Evolutionary conservation across 1,284 basidiomycete genomes (phyloP), one percentile per base, ranked within the genome.

Genomic region (Cutaneotrichosporon sp.): DNA sequence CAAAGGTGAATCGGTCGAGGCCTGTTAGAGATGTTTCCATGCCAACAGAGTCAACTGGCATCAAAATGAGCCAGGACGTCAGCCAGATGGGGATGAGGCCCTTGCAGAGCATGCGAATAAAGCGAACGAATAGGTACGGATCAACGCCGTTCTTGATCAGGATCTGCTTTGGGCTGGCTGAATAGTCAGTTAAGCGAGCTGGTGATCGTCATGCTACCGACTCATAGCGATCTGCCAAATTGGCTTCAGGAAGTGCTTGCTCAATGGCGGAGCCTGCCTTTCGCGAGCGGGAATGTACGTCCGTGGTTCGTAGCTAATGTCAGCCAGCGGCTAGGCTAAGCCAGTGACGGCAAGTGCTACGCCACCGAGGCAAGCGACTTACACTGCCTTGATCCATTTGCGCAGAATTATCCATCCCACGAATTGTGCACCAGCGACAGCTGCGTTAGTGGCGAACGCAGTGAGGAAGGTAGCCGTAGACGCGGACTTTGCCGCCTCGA

Each of bases 111-210:
- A 85, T 78, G 58, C 81, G 80, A 37, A 88, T 73, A 69, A 84
- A 89, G 16, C 78, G 76, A 49, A 82, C 72, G 64, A 87, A 87
- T 78, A 87, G 82, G 73, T 82, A 89, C 58, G 86, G 84, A 67
- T 89, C 87, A 32, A 75, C 70, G 1, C 74, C 74, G 47, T 74
- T 76, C 61, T 74, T 75, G 12, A 59, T 20, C 14, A 74, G 59
- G 26, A 78, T 84, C 5, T 80, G 79, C 17, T 78, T 72, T 1
- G 72, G 67, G 54, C 76, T 71, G 51, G 72, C 67, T 57, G 57
- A 7, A 6, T 12, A 49, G 32, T 38, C 24, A 39, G 34, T 16
- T 4, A 31, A n/a, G n/a, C n/a, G n/a, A n/a, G n/a, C n/a, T 31
- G 29, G 29, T 31, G 29, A 14, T 31, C 29, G 22, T 41, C 20